These are phyloP conservation scores for Basidiobolus meristosporus DNA, from an alignment of 371 early-diverging fungal genomes.

Conservation along the genomic window DNA sequence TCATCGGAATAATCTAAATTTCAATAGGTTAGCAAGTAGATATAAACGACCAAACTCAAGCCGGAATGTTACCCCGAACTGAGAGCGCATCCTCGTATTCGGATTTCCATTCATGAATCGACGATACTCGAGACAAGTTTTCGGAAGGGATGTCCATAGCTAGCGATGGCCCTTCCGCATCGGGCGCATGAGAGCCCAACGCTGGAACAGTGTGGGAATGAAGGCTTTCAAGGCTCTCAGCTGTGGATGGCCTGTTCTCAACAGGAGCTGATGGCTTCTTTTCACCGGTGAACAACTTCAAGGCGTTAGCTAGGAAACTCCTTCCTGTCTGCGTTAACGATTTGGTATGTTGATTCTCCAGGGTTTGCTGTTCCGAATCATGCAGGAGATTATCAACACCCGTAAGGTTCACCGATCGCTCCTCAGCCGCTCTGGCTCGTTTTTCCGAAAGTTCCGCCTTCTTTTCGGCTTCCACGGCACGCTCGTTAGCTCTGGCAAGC, in stretches of 20 bases:
- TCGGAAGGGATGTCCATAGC: no score
- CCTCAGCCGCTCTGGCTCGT: constrained; percentile 1
- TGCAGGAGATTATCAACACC: neutral
- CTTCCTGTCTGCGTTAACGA: no score
- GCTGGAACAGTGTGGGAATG: neutral
- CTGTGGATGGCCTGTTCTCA: neutral
- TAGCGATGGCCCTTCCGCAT: no score
- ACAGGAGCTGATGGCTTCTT: no score
- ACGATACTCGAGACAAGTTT: no score
- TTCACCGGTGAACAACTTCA: constrained; percentile 1
- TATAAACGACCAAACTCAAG: no score
- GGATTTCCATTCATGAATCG: neutral
- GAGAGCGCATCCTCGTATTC: constrained; percentile 1
- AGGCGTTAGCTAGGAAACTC: neutral
- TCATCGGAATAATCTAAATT: constrained; percentile 34
- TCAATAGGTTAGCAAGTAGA: no score
- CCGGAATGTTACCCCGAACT: no score
- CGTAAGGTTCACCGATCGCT: neutral
- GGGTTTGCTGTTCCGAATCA: no score
- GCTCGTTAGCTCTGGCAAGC: neutral
- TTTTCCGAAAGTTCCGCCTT: constrained; percentile 1
- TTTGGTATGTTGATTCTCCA: no score
- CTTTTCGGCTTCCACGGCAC: neutral
- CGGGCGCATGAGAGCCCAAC: no score
- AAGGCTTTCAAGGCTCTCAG: neutral